Base-by-base conservation (phyloP, 1,284 basidiomycete species). In the Apiotrichum montevideense region DNA sequence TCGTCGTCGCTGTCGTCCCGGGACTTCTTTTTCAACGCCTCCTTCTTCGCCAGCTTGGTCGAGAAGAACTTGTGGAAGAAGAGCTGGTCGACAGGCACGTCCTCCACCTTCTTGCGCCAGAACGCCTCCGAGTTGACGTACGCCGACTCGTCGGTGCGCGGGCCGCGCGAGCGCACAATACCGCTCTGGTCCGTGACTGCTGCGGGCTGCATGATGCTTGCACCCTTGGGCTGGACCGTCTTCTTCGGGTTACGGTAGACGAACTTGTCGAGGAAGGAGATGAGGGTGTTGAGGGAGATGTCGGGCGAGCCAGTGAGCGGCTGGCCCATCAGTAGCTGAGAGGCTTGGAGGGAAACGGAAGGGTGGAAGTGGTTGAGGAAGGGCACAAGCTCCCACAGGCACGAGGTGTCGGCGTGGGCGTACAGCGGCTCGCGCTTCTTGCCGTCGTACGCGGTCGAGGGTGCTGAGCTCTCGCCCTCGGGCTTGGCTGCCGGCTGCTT, bases 221-320 rank as follows among this genome's bases (percentile, higher is more conserved):
- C 82, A 29, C 92, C 88, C 63, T 87, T 88, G 10, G 78, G 71
- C 40, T 70, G 69, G 3, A 84, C 77, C 46, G 82, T 84, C 77
- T 94, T 90, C 80, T 98, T 98, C 2, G 94, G 88, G 73, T 98
- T 98, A 72, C 93, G 90, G 80, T 93, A 98, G 35, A 98, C 89
- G 76, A 88, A 87, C 33, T 84, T 80, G 69, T 95, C 92, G 37
- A 95, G 81, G 81, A 96, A 95, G 66, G 91, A 91, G 1, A 90
- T 86, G 15, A 98, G 83, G 0, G 93, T 95, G 79, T 97, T 93
- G 57, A 93, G 85, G 9, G 88, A 87, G 53, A 98, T 86, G 73
- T 98, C 94, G 0, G 91, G 83, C 7, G 84, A 87, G 15, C 89
- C 87, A 0, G 88, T 90, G 37, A 97, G 69, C 5, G 75, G 74